A percentile compares a stretch with the other conserved stretches of the same genome.
phyloP scores from a whole-genome alignment of 106 monocot species.

The Acorus calamus region DNA sequence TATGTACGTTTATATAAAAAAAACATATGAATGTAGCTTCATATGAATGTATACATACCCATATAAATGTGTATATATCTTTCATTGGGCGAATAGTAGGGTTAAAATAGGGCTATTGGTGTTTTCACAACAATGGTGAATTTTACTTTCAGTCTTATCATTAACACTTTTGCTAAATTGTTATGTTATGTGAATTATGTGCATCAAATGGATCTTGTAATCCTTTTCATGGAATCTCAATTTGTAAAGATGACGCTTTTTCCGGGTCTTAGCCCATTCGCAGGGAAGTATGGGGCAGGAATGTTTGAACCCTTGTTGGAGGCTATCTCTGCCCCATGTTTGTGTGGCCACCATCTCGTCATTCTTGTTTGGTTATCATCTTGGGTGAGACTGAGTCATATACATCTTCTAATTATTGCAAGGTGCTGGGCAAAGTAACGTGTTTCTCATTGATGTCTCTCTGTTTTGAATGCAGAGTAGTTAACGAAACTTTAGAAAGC shows the following conservation, averaged over 20 bases:
- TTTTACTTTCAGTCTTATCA: neutral
- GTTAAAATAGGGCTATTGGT: too few species aligned
- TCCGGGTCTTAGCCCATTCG: conserved; percentile 3
- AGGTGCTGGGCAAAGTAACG: neutral
- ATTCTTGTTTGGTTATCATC: conserved; percentile 89
- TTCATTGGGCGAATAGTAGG: too few species aligned
- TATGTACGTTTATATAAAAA: too few species aligned
- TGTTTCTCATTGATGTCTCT: neutral
- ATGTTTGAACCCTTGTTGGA: conserved; percentile 53
- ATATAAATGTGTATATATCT: too few species aligned
- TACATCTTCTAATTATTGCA: neutral
- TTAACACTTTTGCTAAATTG: neutral
- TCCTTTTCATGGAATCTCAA: neutral
- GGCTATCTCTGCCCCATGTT: conserved; percentile 67
- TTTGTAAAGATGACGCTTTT: neutral
- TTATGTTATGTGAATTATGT: neutral
- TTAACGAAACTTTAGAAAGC: conserved; percentile 88
- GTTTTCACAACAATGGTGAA: neutral
- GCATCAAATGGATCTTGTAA: neutral
- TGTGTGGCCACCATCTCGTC: conserved; percentile 75
- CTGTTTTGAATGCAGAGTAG: conserved; percentile 48
- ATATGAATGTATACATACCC: too few species aligned
- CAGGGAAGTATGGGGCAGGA: conserved; percentile 18
- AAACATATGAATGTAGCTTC: too few species aligned
- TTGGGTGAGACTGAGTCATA: conserved; percentile 32